Evolutionary conservation across 495 filamentous ascomycete species (phyloP), one percentile per base, ranked within the genome.

Genomic region (Xylaria acuta): DNA sequence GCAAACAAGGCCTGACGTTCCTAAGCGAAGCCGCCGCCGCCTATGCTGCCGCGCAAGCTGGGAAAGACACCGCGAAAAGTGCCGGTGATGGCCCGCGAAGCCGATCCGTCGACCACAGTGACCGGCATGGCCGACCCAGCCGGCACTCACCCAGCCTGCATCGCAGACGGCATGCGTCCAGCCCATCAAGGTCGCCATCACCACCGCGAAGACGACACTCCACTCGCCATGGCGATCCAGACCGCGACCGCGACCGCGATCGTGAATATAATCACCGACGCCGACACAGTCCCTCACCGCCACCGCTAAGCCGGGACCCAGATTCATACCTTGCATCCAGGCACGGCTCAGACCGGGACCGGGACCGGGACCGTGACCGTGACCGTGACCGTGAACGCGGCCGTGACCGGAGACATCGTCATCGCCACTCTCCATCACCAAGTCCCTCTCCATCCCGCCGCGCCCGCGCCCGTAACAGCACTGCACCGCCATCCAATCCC

Each of bases 21-120:
- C 56, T 79, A 5, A 51, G 75, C 63, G 76, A 79, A 72, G 77
- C 77, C 2, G 77, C 77, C 20, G 77, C 77, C 0, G 47, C 77
- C 22, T 78, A 76, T 30, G 73, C 75, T 12, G 76, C 77, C n/a
- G 67, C 74, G n/a, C 62, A 77, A 20, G 71, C 47, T 22, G 74
- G 72, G 11, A 59, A 73, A 71, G 75, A 72, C 11, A 63, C 41
- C 22, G 73, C 49, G 3, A 40, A 64, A 18, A 3, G 2, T 27
- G 5, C 22, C 2, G 5, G 5, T 8, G 60, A 68, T 40, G 49
- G 49, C 5, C 58, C 22, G 30, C 68, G 72, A 56, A 71, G 60
- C 6, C 77, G 72, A 12, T 76, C 74, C 36, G 47, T 45, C 25
- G 77, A 76, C 47, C 76, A 66, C 25, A 64, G 72, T 7, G 68